Conservation (phyloP, 352 stramenopile species). For the Phytophthora agathidicida region DNA sequence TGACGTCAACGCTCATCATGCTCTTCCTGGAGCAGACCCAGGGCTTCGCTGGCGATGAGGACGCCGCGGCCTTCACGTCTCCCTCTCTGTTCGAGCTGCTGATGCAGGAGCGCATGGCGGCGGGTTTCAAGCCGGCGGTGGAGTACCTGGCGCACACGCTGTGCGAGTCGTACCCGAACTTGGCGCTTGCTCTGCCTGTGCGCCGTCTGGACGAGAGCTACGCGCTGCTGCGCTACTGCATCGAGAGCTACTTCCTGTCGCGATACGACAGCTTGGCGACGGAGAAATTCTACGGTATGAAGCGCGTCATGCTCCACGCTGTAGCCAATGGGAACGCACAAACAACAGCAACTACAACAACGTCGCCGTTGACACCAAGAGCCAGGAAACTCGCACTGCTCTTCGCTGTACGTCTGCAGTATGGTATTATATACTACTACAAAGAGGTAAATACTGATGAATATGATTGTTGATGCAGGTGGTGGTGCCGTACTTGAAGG, state of each 20-base stretch:
- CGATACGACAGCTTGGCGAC: constrained; percentile 79
- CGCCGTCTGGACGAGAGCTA: constrained; percentile 83
- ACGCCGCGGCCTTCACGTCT: constrained; percentile 9
- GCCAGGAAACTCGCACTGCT: constrained; percentile 63
- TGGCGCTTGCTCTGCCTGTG: constrained; percentile 58
- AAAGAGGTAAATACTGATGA: neutral
- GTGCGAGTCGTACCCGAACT: constrained; percentile 75
- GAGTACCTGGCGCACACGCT: constrained; percentile 79
- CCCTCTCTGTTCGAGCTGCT: constrained; percentile 88
- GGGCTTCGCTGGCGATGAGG: constrained; percentile 49
- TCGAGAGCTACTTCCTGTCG: constrained; percentile 79
- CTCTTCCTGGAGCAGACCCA: constrained; percentile 85
- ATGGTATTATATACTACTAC: neutral
- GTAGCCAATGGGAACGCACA: constrained; percentile 1
- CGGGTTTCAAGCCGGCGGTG: constrained; percentile 73
- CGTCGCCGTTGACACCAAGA: constrained; percentile 44
- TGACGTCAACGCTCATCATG: constrained; percentile 47
- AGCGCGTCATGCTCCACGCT: constrained; percentile 62
- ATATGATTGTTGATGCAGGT: constrained; percentile 40
- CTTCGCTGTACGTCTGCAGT: constrained; percentile 48
- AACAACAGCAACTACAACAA: constrained; percentile 19
- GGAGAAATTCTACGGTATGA: constrained; percentile 90
- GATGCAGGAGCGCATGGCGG: constrained; percentile 88
- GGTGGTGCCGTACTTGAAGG: constrained; percentile 78
- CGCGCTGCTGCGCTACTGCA: constrained; percentile 57